Percentiles rank a stretch among this genome's conserved stretches.
Conservation (phyloP, 2,329 filamentous ascomycete genomes). For the Calycina marina region DNA sequence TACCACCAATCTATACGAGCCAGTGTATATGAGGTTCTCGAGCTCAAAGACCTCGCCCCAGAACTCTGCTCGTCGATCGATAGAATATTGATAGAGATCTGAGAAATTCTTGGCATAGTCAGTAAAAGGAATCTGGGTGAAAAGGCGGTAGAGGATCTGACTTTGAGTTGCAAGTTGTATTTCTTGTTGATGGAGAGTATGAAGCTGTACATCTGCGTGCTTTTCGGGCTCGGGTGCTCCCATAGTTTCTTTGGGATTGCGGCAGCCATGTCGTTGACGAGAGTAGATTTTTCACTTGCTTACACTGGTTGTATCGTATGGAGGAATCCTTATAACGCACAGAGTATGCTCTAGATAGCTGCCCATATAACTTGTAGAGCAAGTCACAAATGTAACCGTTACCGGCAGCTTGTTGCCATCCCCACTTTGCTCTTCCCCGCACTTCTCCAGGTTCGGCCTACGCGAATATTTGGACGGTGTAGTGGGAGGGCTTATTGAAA, state of each 20-base stretch:
- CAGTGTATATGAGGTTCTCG: constrained; percentile 46
- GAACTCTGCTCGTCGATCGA: constrained; percentile 46
- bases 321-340: no score
- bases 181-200: constrained; percentile 49
- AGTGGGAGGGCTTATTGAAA: no score
- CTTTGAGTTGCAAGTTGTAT: constrained; percentile 41
- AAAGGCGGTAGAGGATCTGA: constrained; percentile 23
- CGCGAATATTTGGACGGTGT: no score
- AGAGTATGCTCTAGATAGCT: no score
- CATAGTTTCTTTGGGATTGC: constrained; percentile 45
- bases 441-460: no score
- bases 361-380: no score
- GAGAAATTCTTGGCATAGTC: constrained; percentile 38
- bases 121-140: neutral
- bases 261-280: no score
- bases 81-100: constrained; percentile 58
- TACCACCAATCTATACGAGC: constrained; percentile 43
- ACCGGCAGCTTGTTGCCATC: no score
- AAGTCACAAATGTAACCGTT: no score
- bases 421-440: no score
- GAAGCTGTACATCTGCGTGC: constrained; percentile 51
- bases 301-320: no score
- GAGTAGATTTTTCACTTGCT: no score
- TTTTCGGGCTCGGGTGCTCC: constrained; percentile 47
- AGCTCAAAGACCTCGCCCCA: constrained; percentile 49